Base-by-base conservation (phyloP, 257 asterid species). In the Solanum corneliomulleri region DNA sequence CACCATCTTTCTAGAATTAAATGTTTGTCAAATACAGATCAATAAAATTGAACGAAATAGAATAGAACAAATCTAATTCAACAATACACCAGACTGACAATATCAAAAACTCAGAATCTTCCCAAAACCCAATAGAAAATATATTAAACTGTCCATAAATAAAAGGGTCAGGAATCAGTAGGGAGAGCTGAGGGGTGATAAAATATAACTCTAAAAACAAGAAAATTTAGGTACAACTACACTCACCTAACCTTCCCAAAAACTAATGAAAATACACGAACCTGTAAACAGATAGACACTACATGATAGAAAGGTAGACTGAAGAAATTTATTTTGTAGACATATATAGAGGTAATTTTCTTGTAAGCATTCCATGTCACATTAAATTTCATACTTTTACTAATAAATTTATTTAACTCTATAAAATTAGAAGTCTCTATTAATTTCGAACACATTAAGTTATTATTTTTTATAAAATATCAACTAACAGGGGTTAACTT, bases 41-140 rank as follows among this genome's bases (percentile, higher is more conserved):
- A 6, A 13, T 27, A 33, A 71, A 35, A 47, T 18, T 11, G 16
- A 85, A 85, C 25, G 37, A 10, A 42, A 60, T 37, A 3, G 66
- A 29, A 80, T 16, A 47, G 27, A 2, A 27, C 70, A 69, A 29
- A 52, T 16, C 68, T 42, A 52, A 68, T 49, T 29, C 41, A 87
- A 84, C 39, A 23, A 87, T 86, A 70, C 74, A 87, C 89, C 89
- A 87, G 64, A 45, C 84, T 15, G 64, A 27, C 84, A 27, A 35
- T 7, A 77, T 77, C 62, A 77, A 77, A 44, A 42, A 25, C 15
- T 42, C 37, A 37, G 37, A 76, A 44, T 44, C 39, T 47, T 14
- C 25, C 62, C 14, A 77, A 44, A 42, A 42, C n/a, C 11, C 10
- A 9, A 78, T 0, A 15, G 39, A 78, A 77, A 45, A 45, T 45